A percentile compares a stretch with the other conserved stretches of the same genome.
Evolutionary conservation across 306 rosid species (phyloP).

Genomic region (Lathyrus sativus): DNA sequence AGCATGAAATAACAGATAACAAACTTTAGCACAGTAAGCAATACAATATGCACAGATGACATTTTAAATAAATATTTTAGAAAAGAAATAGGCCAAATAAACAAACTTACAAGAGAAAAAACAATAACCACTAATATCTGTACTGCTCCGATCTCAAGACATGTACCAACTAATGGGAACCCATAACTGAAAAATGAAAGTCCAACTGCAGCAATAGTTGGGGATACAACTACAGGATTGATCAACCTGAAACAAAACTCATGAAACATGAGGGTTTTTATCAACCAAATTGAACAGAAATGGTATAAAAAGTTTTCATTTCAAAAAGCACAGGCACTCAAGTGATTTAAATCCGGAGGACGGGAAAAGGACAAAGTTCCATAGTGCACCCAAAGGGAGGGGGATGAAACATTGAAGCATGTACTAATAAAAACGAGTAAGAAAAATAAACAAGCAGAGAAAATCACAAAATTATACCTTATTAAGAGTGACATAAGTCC

Average conservation of each 20-base stretch:
- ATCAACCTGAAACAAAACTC: constrained; percentile 71
- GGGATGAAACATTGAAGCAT: constrained; percentile 9
- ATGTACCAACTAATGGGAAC: constrained; percentile 84
- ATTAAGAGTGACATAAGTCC: constrained; percentile 87
- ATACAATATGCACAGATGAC: background rate
- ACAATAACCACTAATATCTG: constrained; percentile 82
- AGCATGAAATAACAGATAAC: constrained; percentile 30
- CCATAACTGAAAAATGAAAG: constrained; percentile 96
- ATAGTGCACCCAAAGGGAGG: background rate
- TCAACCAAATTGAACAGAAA: constrained; percentile 47
- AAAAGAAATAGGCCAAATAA: constrained; percentile 25
- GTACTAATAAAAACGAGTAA: constrained; percentile 7
- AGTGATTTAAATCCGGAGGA: background rate
- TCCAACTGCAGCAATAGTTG: constrained; percentile 99
- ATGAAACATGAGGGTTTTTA: constrained; percentile 32
- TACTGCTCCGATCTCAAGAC: constrained; percentile 93
- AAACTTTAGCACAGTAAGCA: constrained; percentile 33
- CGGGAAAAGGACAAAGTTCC: constrained; percentile 17
- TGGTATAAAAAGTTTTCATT: constrained; percentile 19
- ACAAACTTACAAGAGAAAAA: constrained; percentile 88
- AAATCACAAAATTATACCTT: constrained; percentile 57
- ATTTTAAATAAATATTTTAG: background rate
- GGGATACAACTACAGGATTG: constrained; percentile 96
- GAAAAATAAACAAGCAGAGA: constrained; percentile 16
- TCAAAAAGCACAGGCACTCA: constrained; percentile 7